Conservation (phyloP, 768 basidiomycete genomes). For the Gyrodon lividus region DNA sequence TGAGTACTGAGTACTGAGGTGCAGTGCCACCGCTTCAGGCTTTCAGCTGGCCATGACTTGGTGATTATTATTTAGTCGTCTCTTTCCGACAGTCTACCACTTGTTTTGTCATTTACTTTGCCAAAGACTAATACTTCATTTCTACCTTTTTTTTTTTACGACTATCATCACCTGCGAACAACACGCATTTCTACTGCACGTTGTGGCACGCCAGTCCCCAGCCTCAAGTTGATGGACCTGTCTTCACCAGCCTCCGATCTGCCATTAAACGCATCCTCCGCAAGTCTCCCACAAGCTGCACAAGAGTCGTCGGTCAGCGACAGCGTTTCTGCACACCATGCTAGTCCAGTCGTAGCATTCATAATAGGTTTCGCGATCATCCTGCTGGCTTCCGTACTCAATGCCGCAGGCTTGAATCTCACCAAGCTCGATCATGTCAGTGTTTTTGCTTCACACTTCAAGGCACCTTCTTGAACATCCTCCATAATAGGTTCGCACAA, state of each 20-base stretch:
- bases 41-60: no score
- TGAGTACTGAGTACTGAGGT: neutral
- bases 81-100: no score
- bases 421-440: slow-evolving; percentile 91
- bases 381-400: slow-evolving; percentile 78
- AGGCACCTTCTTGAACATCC: neutral
- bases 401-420: slow-evolving; percentile 90
- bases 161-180: neutral
- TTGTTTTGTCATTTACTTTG: no score
- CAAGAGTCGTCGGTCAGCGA: slow-evolving; percentile 18
- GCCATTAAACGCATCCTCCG: slow-evolving; percentile 12
- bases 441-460: slow-evolving; percentile 10
- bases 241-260: slow-evolving; percentile 2
- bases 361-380: slow-evolving; percentile 87
- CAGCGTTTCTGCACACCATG: slow-evolving; percentile 35
- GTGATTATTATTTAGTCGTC: no score
- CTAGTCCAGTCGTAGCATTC: slow-evolving; percentile 67
- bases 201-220: neutral
- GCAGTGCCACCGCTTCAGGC: no score
- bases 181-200: neutral
- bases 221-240: slow-evolving; percentile 19
- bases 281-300: slow-evolving; percentile 15
- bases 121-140: neutral
- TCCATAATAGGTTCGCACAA: slow-evolving; percentile 61
- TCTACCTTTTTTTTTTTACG: neutral